A percentile compares a stretch with the other conserved stretches of the same genome.
Conservation (phyloP, 2,329 filamentous ascomycete genomes). For the Epichloe aotearoae region DNA sequence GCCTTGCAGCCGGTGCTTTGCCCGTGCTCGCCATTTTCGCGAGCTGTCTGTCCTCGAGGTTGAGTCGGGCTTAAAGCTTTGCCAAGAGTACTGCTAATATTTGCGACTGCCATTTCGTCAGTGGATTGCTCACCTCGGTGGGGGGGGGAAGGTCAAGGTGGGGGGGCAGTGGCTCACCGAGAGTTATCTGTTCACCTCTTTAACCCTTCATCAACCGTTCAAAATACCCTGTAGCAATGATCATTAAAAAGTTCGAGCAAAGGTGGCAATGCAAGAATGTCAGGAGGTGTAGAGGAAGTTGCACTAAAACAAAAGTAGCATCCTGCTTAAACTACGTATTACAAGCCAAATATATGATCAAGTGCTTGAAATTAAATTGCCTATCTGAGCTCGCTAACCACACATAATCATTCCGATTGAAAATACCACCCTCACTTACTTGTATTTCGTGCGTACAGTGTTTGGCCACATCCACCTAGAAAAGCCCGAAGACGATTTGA, state of each 20-base stretch:
- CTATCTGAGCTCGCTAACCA: no score
- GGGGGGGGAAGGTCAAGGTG: slow-evolving; percentile 12
- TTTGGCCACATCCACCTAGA: no score
- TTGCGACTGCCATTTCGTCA: slow-evolving; percentile 18
- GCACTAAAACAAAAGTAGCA: no score
- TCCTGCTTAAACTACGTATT: no score
- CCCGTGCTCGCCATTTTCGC: slow-evolving; percentile 28
- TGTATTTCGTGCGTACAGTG: no score
- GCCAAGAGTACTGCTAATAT: slow-evolving; percentile 13
- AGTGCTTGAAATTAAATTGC: no score
- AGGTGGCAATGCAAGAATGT: no score
- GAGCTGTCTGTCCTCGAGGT: slow-evolving; percentile 11
- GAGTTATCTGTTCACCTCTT: not conserved
- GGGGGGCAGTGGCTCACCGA: slow-evolving; percentile 8
- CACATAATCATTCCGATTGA: no score
- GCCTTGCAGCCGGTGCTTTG: slow-evolving; percentile 24
- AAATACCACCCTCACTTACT: no score
- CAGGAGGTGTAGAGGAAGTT: no score
- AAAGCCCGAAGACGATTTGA: no score
- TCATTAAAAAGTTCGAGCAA: not conserved
- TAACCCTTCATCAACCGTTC: not conserved
- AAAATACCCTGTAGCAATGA: not conserved
- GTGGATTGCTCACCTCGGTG: slow-evolving; percentile 17
- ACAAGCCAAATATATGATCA: no score
- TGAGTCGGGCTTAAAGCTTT: slow-evolving; percentile 12